Percentiles rank a stretch among this genome's conserved stretches.
Conservation (phyloP, 345 rosid genomes). For the Rhodamnia rubescens region DNA sequence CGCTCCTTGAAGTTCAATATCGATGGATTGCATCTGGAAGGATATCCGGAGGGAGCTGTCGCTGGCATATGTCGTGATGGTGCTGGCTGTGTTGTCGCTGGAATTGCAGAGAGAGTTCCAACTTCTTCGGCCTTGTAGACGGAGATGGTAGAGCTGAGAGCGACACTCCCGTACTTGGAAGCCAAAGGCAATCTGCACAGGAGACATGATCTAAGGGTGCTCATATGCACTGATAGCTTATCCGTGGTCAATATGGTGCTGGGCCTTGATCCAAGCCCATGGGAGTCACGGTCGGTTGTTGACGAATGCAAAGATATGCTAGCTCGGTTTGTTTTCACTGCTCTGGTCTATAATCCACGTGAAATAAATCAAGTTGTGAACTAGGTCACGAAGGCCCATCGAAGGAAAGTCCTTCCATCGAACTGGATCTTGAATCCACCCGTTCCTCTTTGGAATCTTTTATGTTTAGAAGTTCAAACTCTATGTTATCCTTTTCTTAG, state of each 20-base stretch:
- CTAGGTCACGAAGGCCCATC: fast-evolving
- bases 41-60: background rate
- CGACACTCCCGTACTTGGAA: background rate
- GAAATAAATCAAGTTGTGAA: background rate
- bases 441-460: background rate
- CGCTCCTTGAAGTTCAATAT: background rate
- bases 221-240: background rate
- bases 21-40: background rate
- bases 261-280: background rate
- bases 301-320: background rate
- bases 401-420: fast-evolving
- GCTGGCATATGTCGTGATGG: background rate
- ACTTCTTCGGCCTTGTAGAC: background rate
- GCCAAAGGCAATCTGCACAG: fast-evolving
- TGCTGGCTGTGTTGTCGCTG: background rate
- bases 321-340: fast-evolving
- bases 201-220: background rate
- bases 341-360: background rate
- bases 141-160: background rate
- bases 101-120: background rate
- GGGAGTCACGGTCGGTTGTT: fast-evolving
- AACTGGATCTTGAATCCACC: background rate
- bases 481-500: too few relatives aligned
- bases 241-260: background rate
- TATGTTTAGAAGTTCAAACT: too few relatives aligned